Base-by-base conservation (phyloP, 768 basidiomycete species). In the Termitomyces eurrhizus region DNA sequence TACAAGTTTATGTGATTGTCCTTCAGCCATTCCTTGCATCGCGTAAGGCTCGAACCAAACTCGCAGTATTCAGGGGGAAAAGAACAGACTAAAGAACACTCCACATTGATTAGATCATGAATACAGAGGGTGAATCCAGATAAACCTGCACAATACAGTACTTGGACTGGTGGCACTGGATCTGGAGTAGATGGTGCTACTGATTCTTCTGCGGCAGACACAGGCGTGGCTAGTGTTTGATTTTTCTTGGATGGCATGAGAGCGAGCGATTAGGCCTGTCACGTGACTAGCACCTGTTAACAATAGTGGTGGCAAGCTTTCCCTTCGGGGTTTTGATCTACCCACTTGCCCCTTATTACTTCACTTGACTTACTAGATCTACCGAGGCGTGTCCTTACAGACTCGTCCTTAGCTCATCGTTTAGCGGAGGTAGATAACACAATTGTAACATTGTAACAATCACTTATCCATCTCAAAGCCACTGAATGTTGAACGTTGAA, bases 21-120 rank as follows among this genome's bases (percentile, higher is more conserved):
- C 63, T 89, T 83, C 57, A 98, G 74, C 93, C 93, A 95, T 63
- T 93, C 87, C 73, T 97, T 98, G 77, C 96, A 98, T 72, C 84
- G 85, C 24, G 94, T 92, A 58, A 95, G 67, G 63, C 87, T 89
- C 24, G 89, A 86, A 14, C 94, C 93, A 67, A 98, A 99, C 75
- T 97, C 94, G 77, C 96, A 99, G 76, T 95, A 98, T 77, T 99
- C 96, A 36, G 87, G 83, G 1, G 96, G 96, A 70, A 89, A 90
- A 11, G 88, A 81, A 84, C 96, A 98, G 46, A 98, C 93, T 90
- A 32, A 64, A 54, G 26, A 53, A 59, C 52, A 45, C 48, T 56
- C 52, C 52, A 32, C n/a, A 60, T 48, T 49, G 36, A 55, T 65
- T 60, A 65, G 62, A 55, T 49, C 29, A 50, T 63, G 45, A 60